Evolutionary conservation across 805 yeast species (phyloP).

Genomic region (Ascoidea asiatica): DNA sequence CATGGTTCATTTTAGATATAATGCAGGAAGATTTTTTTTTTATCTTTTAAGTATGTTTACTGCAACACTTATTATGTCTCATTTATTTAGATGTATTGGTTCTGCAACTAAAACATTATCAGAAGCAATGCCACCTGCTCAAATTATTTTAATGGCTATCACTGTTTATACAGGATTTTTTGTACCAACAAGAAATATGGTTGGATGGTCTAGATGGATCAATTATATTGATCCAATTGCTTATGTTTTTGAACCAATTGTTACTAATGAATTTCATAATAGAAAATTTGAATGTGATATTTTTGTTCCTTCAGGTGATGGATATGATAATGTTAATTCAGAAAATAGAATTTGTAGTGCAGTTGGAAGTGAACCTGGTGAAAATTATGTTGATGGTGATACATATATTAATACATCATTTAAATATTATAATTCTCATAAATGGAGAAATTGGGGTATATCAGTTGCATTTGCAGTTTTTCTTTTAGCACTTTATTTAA

Average conservation of each 20-base stretch:
- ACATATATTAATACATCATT: constrained; percentile 26
- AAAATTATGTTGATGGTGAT: constrained; percentile 30
- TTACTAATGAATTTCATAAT: constrained; percentile 29
- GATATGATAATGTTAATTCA: constrained; percentile 19
- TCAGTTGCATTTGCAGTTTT: constrained; percentile 34
- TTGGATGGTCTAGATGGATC: constrained; percentile 35
- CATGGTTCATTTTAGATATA: constrained; percentile 37
- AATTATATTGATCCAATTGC: constrained; percentile 28
- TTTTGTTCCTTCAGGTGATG: constrained; percentile 30
- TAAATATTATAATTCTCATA: constrained; percentile 28
- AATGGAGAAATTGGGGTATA: constrained; percentile 57
- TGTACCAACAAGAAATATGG: constrained; percentile 27
- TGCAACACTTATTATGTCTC: constrained; percentile 30
- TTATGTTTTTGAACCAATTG: constrained; percentile 29
- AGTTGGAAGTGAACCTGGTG: constrained; percentile 38
- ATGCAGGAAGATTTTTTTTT: constrained; percentile 41
- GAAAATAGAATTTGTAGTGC: constrained; percentile 29
- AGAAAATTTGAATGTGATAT: constrained; percentile 21
- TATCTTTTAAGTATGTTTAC: constrained; percentile 28
- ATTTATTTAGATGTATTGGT: constrained; percentile 26
- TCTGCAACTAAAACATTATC: constrained; percentile 23
- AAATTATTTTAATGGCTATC: constrained; percentile 23
- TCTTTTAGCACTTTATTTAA: constrained; percentile 35
- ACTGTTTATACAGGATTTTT: constrained; percentile 29
- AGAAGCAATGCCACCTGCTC: constrained; percentile 31